These are phyloP conservation scores for Synchytrium microbalum DNA, from an alignment of 371 early-diverging fungal species.

Conservation along the genomic window DNA sequence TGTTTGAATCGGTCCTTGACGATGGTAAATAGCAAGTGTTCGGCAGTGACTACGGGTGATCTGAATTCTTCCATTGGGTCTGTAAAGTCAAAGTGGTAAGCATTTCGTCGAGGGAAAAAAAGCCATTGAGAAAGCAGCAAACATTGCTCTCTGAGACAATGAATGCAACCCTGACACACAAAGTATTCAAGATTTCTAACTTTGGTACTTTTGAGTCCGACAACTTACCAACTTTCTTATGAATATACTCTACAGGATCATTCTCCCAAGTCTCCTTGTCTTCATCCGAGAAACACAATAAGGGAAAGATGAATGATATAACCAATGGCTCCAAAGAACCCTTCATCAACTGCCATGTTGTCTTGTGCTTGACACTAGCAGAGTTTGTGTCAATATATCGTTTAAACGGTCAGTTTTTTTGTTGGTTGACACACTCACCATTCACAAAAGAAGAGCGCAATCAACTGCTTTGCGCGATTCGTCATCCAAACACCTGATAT, in stretches of 20 bases:
- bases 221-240: conserved; percentile 53
- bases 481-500: conserved; percentile 28
- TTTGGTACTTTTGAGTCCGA: no score
- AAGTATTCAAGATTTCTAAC: no score
- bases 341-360: conserved; percentile 80
- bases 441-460: conserved; percentile 28
- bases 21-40: conserved; percentile 60
- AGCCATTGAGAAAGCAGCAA: no score
- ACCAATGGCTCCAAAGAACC: conserved; percentile 70
- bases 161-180: no score
- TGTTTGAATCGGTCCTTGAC: conserved; percentile 66
- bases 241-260: conserved; percentile 86
- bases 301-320: conserved; percentile 78
- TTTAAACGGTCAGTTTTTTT: not conserved
- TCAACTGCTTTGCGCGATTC: conserved; percentile 26
- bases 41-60: conserved; percentile 59
- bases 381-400: conserved; percentile 1
- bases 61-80: conserved; percentile 69
- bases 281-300: conserved; percentile 67
- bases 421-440: conserved; percentile 11
- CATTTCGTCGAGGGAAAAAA: not conserved
- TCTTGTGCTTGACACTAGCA: conserved; percentile 68
- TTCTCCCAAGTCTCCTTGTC: conserved; percentile 86
- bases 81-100: not conserved
- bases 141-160: no score